Evolutionary conservation across 1,284 basidiomycete genomes (phyloP).

Genomic region (Cystobasidium slooffiae): DNA sequence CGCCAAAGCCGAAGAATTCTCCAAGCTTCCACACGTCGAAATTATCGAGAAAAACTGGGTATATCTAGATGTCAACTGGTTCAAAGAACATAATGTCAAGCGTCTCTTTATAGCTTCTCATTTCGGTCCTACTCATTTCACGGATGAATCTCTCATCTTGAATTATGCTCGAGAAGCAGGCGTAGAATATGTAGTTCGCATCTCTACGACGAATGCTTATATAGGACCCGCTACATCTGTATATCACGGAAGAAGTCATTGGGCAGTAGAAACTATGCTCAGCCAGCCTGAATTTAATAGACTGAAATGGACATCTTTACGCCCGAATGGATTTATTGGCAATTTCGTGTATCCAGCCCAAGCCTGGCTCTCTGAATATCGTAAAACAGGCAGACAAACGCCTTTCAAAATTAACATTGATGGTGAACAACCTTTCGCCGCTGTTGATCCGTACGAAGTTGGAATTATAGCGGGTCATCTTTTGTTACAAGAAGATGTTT

Average conservation of each 20-base stretch:
- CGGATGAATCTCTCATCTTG: slow-evolving; percentile 47
- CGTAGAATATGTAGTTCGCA: slow-evolving; percentile 48
- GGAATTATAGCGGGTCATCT: slow-evolving; percentile 12
- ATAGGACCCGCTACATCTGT: slow-evolving; percentile 40
- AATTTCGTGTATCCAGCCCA: not conserved
- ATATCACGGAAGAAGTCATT: slow-evolving; percentile 47
- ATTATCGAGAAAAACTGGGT: no score
- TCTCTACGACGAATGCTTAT: slow-evolving; percentile 44
- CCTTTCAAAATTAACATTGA: not conserved
- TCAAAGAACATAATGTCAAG: slow-evolving; percentile 39
- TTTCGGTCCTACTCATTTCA: slow-evolving; percentile 44
- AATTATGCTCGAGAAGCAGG: slow-evolving; percentile 45
- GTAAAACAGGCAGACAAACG: slow-evolving; percentile 2
- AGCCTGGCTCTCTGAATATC: not conserved
- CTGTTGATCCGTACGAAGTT: slow-evolving; percentile 15
- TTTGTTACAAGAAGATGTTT: not conserved
- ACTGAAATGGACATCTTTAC: slow-evolving; percentile 45
- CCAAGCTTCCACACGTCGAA: no score
- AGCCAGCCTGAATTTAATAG: slow-evolving; percentile 43
- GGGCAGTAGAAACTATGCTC: slow-evolving; percentile 48
- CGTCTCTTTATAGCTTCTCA: slow-evolving; percentile 47
- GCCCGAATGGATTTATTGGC: not conserved
- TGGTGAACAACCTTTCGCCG: not conserved
- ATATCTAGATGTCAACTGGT: slow-evolving; percentile 44
- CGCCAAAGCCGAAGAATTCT: no score